These are phyloP conservation scores for Calonectria honghensis DNA, from an alignment of 2,329 filamentous ascomycete species.

Conservation along the genomic window DNA sequence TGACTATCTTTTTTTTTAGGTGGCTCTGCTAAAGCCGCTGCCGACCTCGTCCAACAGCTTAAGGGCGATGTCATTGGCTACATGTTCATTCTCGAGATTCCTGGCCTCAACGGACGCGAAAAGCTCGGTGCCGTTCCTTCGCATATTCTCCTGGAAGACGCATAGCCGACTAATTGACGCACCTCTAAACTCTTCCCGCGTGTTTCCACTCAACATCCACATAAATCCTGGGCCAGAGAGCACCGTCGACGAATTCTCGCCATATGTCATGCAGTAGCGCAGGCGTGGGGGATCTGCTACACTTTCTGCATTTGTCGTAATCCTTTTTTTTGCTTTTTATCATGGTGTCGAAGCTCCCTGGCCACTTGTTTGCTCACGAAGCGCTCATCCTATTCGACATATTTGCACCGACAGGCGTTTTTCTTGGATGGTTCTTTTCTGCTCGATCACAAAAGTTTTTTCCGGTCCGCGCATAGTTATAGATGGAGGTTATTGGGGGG, in stretches of 20 bases:
- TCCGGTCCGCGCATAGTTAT: slow-evolving; percentile 50
- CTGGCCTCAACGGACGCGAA: slow-evolving; percentile 92
- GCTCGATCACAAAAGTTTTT: slow-evolving; percentile 54
- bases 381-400: slow-evolving; percentile 48
- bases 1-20: slow-evolving; percentile 71
- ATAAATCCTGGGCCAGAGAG: slow-evolving; percentile 43
- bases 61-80: slow-evolving; percentile 92
- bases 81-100: slow-evolving; percentile 96
- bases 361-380: slow-evolving; percentile 31
- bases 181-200: slow-evolving; percentile 40
- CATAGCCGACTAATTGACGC: slow-evolving; percentile 41
- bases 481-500: slow-evolving; percentile 50
- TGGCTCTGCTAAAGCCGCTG: slow-evolving; percentile 92
- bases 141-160: slow-evolving; percentile 83
- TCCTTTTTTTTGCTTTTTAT: slow-evolving; percentile 36
- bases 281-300: slow-evolving; percentile 44
- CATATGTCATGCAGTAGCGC: slow-evolving; percentile 39
- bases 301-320: slow-evolving; percentile 44
- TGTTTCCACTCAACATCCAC: slow-evolving; percentile 43
- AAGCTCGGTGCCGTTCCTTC: slow-evolving; percentile 88
- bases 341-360: slow-evolving; percentile 42
- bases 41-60: slow-evolving; percentile 88
- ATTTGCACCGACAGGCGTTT: slow-evolving; percentile 54
- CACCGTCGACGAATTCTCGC: slow-evolving; percentile 41
- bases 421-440: slow-evolving; percentile 49